Base-by-base conservation (phyloP, 805 yeast genomes). In the Zygotorulaspora danielsina region DNA sequence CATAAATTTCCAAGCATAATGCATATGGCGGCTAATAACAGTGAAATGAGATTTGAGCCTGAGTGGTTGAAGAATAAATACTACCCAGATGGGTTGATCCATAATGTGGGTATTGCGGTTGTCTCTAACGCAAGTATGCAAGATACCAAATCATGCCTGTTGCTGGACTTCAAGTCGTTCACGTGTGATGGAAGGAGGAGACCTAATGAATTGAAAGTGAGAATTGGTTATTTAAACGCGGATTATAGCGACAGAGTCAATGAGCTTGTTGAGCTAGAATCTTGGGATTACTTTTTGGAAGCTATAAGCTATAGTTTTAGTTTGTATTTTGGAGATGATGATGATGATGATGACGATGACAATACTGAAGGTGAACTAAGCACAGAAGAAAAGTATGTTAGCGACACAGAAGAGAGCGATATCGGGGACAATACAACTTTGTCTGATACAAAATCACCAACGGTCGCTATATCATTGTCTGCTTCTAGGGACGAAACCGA, bases 181-280 rank as follows among this genome's bases (percentile, higher is more conserved):
- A 45, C 48, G 6, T 33, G 44, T 22, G 6, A 7, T 1, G 53
- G 50, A 5, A 49, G 55, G 41, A 45, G 48, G 20, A 50, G 46
- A 26, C 50, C 57, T 2, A 46, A 55, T 28, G 61, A 57, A 26
- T 24, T 61, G 2, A 63, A 61, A 33, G 39, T 62, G 5, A 61
- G 57, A 39, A 51, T 63, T 1, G 67, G 67, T 1, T 63, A 50
- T 33, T 41, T 57, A 25, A 59, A 63, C 39, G 47, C 47, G 9
- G 66, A 58, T 38, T 55, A 60, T 30, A 53, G 56, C 36, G 60
- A 62, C 7, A 36, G 39, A 17, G 48, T 60, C 1, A 39, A 46
- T 13, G 66, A 63, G 37, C 40, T 61, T 5, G 49, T 55, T 0
- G 67, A 63, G 41, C 49, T 62, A 2, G 49, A 52, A 22, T 34